Evolutionary conservation across 2,329 filamentous ascomycete species (phyloP), one percentile per base, ranked within the genome.

Genomic region (Epichloe baconii): DNA sequence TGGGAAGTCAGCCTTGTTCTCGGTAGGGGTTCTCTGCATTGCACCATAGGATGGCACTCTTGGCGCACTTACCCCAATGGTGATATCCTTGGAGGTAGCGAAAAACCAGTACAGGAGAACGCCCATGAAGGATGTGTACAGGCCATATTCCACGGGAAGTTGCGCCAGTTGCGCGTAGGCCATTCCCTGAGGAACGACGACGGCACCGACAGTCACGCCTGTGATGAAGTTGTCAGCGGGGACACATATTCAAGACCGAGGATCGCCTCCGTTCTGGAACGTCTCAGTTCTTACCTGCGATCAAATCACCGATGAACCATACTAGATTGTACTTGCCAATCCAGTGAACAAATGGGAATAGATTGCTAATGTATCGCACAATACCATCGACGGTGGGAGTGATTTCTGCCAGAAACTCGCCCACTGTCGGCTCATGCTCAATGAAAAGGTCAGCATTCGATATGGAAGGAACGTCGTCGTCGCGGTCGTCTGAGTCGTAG

Each of bases 51-150:
- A 48, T 26, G 26, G 17, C 44, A 35, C 2, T 34, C 42, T 42
- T 21, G 47, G 8, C 19, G 3, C 4, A 75, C 80, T 69, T 73
- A 85, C 82, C 40, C 88, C 88, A 56, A 94, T 93, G 17, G 88
- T 93, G 63, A 95, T 94, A 68, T 77, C 74, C 59, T 97, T 97
- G 23, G 90, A 96, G 0, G 91, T 97, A 40, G 90, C 91, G 63
- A 97, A 97, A 67, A 95, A 90, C 91, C 91, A 97, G 69, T 97
- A 97, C 59, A 95, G 76, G 55, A 95, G 68, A 19, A 96, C 90
- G 54, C 91, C 91, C 80, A 96, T 95, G 63, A 97, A 97, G 0
- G 90, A 95, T 1, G 91, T 90, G 59, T 71, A 71, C 17, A 77
- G 60, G 14, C 74, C 74, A 59, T 72, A 77, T 56, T 77, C 70